Percentiles rank a stretch among this genome's conserved stretches.
phyloP scores from a whole-genome alignment of 2,329 filamentous ascomycete species.

The Penicillium sp. region DNA sequence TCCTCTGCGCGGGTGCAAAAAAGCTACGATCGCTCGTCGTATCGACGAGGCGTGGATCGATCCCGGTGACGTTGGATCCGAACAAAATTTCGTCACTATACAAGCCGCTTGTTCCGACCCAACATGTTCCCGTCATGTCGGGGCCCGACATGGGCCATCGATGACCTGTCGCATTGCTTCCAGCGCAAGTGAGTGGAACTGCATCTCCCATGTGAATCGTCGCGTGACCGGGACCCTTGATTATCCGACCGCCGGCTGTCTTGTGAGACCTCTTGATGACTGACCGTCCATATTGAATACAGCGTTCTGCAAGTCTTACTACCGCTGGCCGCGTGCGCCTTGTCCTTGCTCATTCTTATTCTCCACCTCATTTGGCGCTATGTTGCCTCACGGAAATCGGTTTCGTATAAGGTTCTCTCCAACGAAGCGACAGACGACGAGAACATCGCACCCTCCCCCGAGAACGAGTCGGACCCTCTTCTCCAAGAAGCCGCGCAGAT shows the following conservation, averaged over 20 bases:
- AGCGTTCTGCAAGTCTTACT: constrained; percentile 77
- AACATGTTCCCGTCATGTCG: constrained; percentile 53
- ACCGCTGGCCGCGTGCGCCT: constrained; percentile 62
- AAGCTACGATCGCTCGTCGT: not conserved
- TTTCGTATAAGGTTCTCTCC: constrained; percentile 51
- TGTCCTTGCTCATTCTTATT: constrained; percentile 64
- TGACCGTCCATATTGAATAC: constrained; percentile 15
- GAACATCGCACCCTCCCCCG: constrained; percentile 51
- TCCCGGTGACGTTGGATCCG: constrained; percentile 4
- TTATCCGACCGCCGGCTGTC: not conserved
- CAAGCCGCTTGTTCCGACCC: constrained; percentile 9
- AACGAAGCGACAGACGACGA: constrained; percentile 36
- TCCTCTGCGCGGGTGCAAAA: too few species aligned
- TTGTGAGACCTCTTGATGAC: constrained; percentile 4
- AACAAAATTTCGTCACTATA: constrained; percentile 9
- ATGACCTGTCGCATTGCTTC: constrained; percentile 59
- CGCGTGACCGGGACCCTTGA: not conserved
- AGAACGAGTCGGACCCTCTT: constrained; percentile 51
- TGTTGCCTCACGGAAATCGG: constrained; percentile 47
- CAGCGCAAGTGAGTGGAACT: constrained; percentile 45
- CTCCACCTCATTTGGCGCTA: constrained; percentile 52
- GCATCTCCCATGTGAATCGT: not conserved
- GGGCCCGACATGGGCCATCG: constrained; percentile 53
- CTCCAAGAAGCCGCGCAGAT: constrained; percentile 49
- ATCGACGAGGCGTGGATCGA: constrained; percentile 4